Conservation (phyloP, 1,139 yeast species). For the Taiozyma sp. region DNA sequence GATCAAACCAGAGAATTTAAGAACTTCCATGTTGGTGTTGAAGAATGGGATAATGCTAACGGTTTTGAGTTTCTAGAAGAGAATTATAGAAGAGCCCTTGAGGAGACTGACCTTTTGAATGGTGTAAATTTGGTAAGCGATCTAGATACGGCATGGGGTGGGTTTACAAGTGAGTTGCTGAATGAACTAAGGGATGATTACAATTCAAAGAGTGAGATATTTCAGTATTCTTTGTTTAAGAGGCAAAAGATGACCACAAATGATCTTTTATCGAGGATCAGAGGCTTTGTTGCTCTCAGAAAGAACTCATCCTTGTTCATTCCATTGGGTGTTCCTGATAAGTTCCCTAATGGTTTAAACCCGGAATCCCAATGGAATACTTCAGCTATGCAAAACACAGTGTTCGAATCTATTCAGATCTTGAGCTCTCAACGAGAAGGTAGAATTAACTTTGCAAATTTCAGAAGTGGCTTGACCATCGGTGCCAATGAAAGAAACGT, state of each 20-base stretch:
- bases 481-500: constrained; percentile 25
- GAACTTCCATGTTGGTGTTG: constrained; percentile 40
- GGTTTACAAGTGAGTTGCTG: constrained; percentile 53
- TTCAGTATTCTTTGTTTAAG: constrained; percentile 48
- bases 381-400: constrained; percentile 25
- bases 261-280: constrained; percentile 37
- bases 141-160: constrained; percentile 80
- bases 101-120: constrained; percentile 65
- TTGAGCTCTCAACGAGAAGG: constrained; percentile 18
- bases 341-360: constrained; percentile 24
- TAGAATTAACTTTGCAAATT: constrained; percentile 18
- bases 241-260: constrained; percentile 20
- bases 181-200: constrained; percentile 63
- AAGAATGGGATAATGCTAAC: constrained; percentile 37
- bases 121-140: constrained; percentile 71
- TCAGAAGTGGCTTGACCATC: constrained; percentile 23
- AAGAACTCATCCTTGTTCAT: constrained; percentile 43
- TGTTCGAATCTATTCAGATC: constrained; percentile 28
- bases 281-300: constrained; percentile 39
- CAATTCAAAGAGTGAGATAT: constrained; percentile 52
- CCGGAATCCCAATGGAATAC: constrained; percentile 38
- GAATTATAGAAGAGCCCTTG: constrained; percentile 58
- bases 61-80: constrained; percentile 48
- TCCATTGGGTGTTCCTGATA: constrained; percentile 37
- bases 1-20: constrained; percentile 29